A percentile compares a stretch with the other conserved stretches of the same genome.
Conservation (phyloP, 2,329 filamentous ascomycete genomes). For the Aspergillus clavatus region DNA sequence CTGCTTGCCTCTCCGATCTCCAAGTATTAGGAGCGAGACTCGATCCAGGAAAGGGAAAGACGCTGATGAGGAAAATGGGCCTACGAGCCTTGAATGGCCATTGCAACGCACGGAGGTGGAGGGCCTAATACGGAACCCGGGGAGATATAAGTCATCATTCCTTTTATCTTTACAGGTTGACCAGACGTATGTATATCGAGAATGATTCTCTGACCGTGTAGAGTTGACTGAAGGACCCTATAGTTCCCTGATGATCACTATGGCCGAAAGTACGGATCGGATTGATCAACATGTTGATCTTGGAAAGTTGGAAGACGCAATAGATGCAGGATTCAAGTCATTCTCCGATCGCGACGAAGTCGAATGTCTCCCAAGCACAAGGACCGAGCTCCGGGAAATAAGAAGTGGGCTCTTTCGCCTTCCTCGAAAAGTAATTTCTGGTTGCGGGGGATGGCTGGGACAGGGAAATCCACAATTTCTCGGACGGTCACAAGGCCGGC, state of each 20-base stretch:
- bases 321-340: slow-evolving; percentile 18
- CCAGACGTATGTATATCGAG: slow-evolving; percentile 22
- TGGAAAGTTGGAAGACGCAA: slow-evolving; percentile 9
- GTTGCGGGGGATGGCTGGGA: slow-evolving; percentile 35
- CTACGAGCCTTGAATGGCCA: slow-evolving; percentile 28
- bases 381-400: slow-evolving; percentile 18
- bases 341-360: slow-evolving; percentile 9
- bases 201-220: slow-evolving; percentile 5
- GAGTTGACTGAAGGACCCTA: slow-evolving; percentile 3
- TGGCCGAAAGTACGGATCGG: slow-evolving; percentile 1
- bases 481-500: slow-evolving; percentile 25
- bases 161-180: slow-evolving; percentile 22
- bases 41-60: slow-evolving; percentile 1
- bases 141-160: slow-evolving; percentile 23
- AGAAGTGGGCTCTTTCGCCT: slow-evolving; percentile 17
- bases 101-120: slow-evolving; percentile 24
- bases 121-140: slow-evolving; percentile 12
- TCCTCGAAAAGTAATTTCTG: slow-evolving; percentile 26
- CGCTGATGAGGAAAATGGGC: slow-evolving; percentile 19
- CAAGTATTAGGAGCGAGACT: slow-evolving; percentile 7
- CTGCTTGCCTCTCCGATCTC: slow-evolving; percentile 11
- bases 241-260: slow-evolving; percentile 5
- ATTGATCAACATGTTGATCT: slow-evolving; percentile 15
- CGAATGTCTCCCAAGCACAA: slow-evolving; percentile 21
- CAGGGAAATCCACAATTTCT: slow-evolving; percentile 24